Percentiles rank a stretch among this genome's conserved stretches.
These are phyloP conservation scores for Cytospora piceae DNA, from an alignment of 2,329 filamentous ascomycete species.

Conservation along the genomic window DNA sequence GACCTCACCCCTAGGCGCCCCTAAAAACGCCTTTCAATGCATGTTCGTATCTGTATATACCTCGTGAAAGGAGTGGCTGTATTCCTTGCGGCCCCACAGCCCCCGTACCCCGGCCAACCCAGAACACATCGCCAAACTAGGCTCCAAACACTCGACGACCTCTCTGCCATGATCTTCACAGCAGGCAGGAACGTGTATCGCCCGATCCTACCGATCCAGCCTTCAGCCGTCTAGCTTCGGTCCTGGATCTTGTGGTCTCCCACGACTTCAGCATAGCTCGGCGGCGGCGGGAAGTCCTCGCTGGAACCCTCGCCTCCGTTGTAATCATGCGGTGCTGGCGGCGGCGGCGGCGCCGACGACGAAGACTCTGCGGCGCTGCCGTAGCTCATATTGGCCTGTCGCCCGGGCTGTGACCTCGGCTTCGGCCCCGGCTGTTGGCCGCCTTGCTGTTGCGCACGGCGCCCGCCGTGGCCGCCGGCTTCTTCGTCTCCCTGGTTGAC, in stretches of 20 bases:
- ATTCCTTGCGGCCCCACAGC: background rate
- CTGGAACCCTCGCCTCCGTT: conserved; percentile 44
- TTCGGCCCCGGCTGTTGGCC: conserved; percentile 41
- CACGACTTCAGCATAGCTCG: conserved; percentile 86
- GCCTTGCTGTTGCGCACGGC: conserved; percentile 40
- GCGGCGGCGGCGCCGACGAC: conserved; percentile 31
- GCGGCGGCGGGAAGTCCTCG: conserved; percentile 62
- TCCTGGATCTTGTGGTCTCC: conserved; percentile 91
- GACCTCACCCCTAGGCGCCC: background rate
- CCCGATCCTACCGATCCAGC: background rate
- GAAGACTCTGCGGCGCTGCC: conserved; percentile 41
- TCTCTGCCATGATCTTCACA: background rate
- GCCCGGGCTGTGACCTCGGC: conserved; percentile 40
- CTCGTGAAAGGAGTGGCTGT: conserved; percentile 21
- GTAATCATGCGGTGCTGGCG: conserved; percentile 38
- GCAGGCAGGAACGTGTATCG: background rate
- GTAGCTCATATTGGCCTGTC: conserved; percentile 49
- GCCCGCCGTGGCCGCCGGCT: conserved; percentile 33
- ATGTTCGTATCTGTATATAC: conserved; percentile 12
- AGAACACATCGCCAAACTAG: background rate
- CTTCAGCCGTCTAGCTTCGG: conserved; percentile 50
- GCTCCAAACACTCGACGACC: background rate
- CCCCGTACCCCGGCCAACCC: background rate
- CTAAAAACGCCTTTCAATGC: conserved; percentile 23
- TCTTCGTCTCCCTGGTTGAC: conserved; percentile 54